Evolutionary conservation across 2,329 filamentous ascomycete genomes (phyloP), one percentile per base, ranked within the genome.

Genomic region (Xylogone sp.): DNA sequence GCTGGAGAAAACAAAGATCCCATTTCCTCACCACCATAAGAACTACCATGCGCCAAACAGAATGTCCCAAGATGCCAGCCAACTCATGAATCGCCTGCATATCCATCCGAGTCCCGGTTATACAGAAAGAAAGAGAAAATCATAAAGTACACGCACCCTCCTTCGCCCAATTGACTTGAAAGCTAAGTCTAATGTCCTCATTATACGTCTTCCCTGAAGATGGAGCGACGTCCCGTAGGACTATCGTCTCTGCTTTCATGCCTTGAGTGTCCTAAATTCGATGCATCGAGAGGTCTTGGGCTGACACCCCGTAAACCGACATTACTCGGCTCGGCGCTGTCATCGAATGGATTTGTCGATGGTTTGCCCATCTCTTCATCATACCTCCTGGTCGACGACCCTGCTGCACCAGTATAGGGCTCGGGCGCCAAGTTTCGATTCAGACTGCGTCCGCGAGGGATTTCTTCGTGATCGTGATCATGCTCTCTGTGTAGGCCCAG

Each of bases 201-300:
- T 68, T 67, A 88, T 64, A 90, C 78, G 56, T 87, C 78, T 71
- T 90, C 87, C 53, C 77, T 75, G 62, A 90, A 90, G 57, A 87
- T 77, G 54, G 84, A 88, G 65, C 80, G 78, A 68, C 86, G 75
- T 72, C 87, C 85, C 8, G 79, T 80, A n/a, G 82, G 82, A 64
- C 82, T 86, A 51, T 79, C 76, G 42, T 39, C 6, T 34, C n/a
- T 44, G 53, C 54, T 50, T 8, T 68, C 69, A 51, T 70, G 69
- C 31, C 46, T 27, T 21, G 49, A 55, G 21, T 56, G 50, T 13
- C 64, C 70, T 42, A 56, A 59, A 24, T 56, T 69, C 34, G 69
- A 66, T 24, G 76, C 77, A 46, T 83, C 75, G 59, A 87, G 81
- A n/a, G 89, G 89, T 58, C 88, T 70, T 2, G 90, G 88, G 67